These are phyloP conservation scores for Suillus lakei DNA, from an alignment of 768 basidiomycete genomes.

Conservation along the genomic window DNA sequence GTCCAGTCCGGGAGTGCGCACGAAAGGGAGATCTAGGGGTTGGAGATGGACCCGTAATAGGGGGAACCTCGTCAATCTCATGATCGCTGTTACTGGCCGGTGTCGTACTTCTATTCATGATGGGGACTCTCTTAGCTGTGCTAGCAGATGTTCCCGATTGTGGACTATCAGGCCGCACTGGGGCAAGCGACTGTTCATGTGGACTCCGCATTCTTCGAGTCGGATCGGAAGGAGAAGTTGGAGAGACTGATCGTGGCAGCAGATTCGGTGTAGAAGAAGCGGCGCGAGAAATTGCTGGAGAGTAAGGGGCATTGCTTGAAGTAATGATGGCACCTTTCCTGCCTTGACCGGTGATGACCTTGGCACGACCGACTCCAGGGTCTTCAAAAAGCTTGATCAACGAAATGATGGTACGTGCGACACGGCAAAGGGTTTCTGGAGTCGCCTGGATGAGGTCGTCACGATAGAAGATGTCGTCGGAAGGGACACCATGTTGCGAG, in stretches of 20 bases:
- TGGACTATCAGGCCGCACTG: conserved; percentile 61
- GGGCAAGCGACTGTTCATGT: conserved; percentile 50
- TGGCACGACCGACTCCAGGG: conserved; percentile 50
- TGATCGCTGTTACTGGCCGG: conserved; percentile 25
- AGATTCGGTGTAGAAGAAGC: conserved; percentile 71
- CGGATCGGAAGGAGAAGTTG: conserved; percentile 33
- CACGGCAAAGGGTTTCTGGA: conserved; percentile 66
- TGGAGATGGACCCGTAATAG: conserved; percentile 35
- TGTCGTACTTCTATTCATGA: conserved; percentile 15
- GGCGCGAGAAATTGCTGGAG: conserved; percentile 40
- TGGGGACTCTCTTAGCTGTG: conserved; percentile 35
- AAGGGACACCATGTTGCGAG: conserved; percentile 63
- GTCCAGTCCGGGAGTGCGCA: conserved; percentile 34
- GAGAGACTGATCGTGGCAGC: conserved; percentile 41
- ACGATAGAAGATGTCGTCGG: conserved; percentile 67
- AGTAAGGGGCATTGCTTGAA: conserved; percentile 44
- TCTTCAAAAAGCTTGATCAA: conserved; percentile 66
- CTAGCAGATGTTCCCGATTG: conserved; percentile 45
- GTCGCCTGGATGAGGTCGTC: conserved; percentile 71
- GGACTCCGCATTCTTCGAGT: conserved; percentile 55
- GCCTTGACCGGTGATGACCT: conserved; percentile 48
- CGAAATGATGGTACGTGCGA: conserved; percentile 75
- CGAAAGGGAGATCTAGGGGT: conserved; percentile 61
- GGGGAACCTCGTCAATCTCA: conserved; percentile 44
- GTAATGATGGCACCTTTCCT: conserved; percentile 30